Evolutionary conservation across 176 grass and related monocot genomes (phyloP).

Genomic region (Raddia distichophylla): DNA sequence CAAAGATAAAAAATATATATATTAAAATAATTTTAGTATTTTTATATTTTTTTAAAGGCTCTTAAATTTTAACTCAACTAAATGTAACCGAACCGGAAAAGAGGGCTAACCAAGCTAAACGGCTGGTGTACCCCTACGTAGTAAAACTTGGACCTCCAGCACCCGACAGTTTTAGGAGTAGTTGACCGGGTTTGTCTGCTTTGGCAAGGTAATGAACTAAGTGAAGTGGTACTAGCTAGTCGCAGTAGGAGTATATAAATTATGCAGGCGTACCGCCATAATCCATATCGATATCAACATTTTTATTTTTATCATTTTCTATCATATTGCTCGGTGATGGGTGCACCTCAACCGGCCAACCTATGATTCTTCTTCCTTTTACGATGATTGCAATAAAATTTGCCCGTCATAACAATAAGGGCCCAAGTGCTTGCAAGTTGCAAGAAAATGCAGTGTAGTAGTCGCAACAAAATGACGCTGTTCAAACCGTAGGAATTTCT

Average conservation of each 20-base stretch:
- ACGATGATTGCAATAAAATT: constrained; percentile 5
- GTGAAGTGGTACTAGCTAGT: too few species aligned
- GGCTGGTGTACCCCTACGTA: too few species aligned
- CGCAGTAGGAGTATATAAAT: not conserved
- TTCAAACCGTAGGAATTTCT: not conserved
- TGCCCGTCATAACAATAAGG: not conserved
- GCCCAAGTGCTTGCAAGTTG: constrained; percentile 4
- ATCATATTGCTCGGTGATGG: constrained; percentile 19
- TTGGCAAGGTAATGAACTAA: constrained; percentile 21
- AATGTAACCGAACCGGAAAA: too few species aligned
- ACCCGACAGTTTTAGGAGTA: not conserved
- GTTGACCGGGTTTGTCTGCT: constrained; percentile 36
- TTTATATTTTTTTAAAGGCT: too few species aligned
- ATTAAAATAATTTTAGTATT: too few species aligned
- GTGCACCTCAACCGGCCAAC: not conserved
- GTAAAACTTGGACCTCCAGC: too few species aligned
- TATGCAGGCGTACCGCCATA: not conserved
- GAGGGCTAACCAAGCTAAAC: too few species aligned
- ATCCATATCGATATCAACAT: constrained; percentile 5
- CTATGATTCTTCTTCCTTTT: not conserved
- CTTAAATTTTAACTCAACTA: too few species aligned
- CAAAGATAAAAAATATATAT: too few species aligned
- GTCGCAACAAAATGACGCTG: constrained; percentile 2
- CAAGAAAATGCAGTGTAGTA: constrained; percentile 18
- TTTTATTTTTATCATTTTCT: constrained; percentile 28